phyloP scores from a whole-genome alignment of 2,329 filamentous ascomycete genomes.

The Aspergillus sp. region DNA sequence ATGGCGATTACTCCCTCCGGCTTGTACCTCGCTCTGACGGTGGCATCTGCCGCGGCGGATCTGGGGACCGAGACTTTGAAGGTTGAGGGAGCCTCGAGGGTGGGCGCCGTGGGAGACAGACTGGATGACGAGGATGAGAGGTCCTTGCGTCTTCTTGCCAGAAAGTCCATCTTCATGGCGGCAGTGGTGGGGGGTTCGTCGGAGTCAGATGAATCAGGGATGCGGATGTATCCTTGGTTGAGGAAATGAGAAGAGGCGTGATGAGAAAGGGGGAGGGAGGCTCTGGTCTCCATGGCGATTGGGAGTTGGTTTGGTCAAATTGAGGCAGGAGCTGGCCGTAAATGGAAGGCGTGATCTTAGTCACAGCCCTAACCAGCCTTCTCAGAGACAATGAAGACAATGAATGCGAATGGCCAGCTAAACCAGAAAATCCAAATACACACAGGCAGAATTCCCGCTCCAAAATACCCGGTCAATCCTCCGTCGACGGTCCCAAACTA shows the following conservation, averaged over 20 bases:
- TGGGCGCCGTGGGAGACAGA: constrained; percentile 10
- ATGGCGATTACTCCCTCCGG: constrained; percentile 9
- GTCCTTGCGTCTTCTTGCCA: constrained; percentile 10
- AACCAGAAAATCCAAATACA: constrained; percentile 18
- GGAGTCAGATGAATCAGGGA: no score
- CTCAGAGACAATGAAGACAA: no score
- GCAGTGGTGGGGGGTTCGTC: no score
- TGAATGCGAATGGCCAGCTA: no score
- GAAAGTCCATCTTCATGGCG: constrained; percentile 1
- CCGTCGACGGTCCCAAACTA: constrained; percentile 43
- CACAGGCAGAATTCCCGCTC: constrained; percentile 31
- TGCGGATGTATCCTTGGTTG: no score
- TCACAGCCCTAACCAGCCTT: no score
- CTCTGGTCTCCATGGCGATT: no score
- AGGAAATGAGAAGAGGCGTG: no score
- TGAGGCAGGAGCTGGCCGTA: background rate
- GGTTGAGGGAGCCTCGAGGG: constrained; percentile 13
- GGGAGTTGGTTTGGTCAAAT: no score
- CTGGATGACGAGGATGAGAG: constrained; percentile 11
- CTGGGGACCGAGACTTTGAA: constrained; percentile 10
- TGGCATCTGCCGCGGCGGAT: constrained; percentile 8
- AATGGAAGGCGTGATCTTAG: no score
- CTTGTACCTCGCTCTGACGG: constrained; percentile 10
- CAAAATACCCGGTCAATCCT: constrained; percentile 41
- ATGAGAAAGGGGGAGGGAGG: no score